phyloP scores from a whole-genome alignment of 768 basidiomycete species.

The Lactarius psammicola region DNA sequence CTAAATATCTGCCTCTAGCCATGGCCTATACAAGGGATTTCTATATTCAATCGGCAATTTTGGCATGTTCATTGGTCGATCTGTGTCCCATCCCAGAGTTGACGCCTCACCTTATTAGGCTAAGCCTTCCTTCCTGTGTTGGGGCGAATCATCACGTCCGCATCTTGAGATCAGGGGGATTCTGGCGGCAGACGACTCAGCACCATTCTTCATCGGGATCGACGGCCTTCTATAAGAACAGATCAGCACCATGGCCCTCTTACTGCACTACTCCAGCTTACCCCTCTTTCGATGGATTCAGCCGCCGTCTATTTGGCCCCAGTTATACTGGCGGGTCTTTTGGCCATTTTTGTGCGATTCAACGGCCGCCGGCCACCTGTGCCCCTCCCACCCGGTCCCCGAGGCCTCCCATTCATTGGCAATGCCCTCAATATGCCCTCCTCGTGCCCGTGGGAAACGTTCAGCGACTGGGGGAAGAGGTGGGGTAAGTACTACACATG shows the following conservation, averaged over 20 bases:
- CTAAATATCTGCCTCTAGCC: too few species aligned
- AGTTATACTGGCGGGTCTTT: not conserved
- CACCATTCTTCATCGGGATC: too few species aligned
- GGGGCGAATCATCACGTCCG: too few species aligned
- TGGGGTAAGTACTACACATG: conserved; percentile 2
- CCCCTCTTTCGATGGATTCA: not conserved
- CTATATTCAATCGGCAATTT: too few species aligned
- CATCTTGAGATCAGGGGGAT: too few species aligned
- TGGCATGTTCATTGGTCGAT: too few species aligned
- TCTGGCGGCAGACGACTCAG: too few species aligned
- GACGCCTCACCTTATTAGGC: too few species aligned
- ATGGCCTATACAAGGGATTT: too few species aligned
- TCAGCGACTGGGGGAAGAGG: not conserved
- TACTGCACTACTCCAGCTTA: not conserved
- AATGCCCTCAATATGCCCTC: not conserved
- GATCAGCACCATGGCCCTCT: not conserved
- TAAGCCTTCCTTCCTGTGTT: too few species aligned
- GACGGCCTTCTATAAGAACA: not conserved
- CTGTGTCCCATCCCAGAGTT: too few species aligned
- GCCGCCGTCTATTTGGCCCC: not conserved
- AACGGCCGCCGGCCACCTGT: not conserved
- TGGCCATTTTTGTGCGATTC: not conserved
- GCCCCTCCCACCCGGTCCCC: not conserved
- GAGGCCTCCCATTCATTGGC: not conserved
- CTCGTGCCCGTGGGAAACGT: not conserved